Evolutionary conservation across 2,329 filamentous ascomycete genomes (phyloP), one percentile per base, ranked within the genome.

Genomic region (Penicillium sp.): DNA sequence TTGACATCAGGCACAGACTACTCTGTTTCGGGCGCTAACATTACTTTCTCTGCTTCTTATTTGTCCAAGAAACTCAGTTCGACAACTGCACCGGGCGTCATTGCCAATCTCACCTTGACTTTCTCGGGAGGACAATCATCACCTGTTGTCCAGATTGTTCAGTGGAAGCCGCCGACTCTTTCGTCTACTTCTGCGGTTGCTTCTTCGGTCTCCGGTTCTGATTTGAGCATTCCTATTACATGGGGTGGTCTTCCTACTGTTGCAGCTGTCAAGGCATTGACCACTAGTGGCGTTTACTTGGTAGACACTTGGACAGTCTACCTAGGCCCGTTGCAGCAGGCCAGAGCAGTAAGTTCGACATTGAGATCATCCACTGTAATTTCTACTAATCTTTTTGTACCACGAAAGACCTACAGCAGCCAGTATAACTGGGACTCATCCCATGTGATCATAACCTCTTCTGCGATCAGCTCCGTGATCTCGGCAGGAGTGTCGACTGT

Each of bases 251-350:
- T 86, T 9, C 74, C 77, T n/a, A 76, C 78, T 6, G 74, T 83
- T 0, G 85, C 85, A 0, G 78, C 85, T 0, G 79, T 87, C 2
- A 83, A 83, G 65, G 84, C 84, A 10, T 50, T 82, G 5, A 80
- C 79, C 22, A 72, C 68, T 1, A 82, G 85, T 62, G 84, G 84
- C 1, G 77, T 73, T 7, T 84, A 80, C 56, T 69, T 88, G 7
- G 78, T 84, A 4, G 86, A 88, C 64, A 80, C 83, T 54, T 88
- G 83, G 83, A 88, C 86, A 0, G 72, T 79, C 67, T 85, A 79
- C 33, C 72, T 87, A 1, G 82, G 83, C 0, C 77, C 81, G 2
- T 70, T 88, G 26, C 84, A 87, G 68, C 78, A 85, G 64, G 81
- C 75, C 1, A 68, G 70, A 13, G 70, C 78, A 17, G 81, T 77